Conservation (phyloP, 2,329 filamentous ascomycete species). For the Colletotrichum sp. region DNA sequence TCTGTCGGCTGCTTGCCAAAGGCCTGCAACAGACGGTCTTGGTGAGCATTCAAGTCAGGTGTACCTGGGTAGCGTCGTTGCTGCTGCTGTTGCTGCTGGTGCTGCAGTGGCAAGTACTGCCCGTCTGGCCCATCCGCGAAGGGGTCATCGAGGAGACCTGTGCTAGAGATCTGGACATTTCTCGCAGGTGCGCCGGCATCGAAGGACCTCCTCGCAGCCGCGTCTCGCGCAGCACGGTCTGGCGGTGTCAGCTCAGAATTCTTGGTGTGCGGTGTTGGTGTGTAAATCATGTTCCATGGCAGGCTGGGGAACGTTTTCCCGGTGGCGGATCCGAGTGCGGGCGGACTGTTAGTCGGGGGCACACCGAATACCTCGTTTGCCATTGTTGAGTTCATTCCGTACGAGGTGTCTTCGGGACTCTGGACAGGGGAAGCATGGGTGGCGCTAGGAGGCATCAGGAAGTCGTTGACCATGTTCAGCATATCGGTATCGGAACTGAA, state of each 20-base stretch:
- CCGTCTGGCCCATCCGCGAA: slow-evolving; percentile 24
- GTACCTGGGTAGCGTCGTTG: neutral
- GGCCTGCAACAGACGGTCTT: slow-evolving; percentile 39
- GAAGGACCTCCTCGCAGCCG: slow-evolving; percentile 12
- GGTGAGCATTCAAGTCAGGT: slow-evolving; percentile 28
- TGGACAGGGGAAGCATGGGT: slow-evolving; percentile 36
- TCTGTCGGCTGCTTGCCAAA: slow-evolving; percentile 27
- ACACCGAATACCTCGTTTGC: slow-evolving; percentile 56
- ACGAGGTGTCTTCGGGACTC: slow-evolving; percentile 49
- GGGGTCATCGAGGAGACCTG: slow-evolving; percentile 31
- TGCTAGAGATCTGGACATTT: neutral
- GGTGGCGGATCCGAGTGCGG: slow-evolving; percentile 34
- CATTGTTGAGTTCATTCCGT: slow-evolving; percentile 59
- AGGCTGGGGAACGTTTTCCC: slow-evolving; percentile 45
- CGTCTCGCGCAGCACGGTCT: slow-evolving; percentile 8
- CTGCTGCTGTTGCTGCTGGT: neutral
- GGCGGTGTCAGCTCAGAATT: slow-evolving; percentile 18
- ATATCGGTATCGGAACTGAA: slow-evolving; percentile 39
- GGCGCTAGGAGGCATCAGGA: slow-evolving; percentile 51
- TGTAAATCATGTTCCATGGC: slow-evolving; percentile 57
- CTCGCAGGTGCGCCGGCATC: neutral
- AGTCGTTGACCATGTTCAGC: slow-evolving; percentile 53
- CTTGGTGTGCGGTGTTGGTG: slow-evolving; percentile 16
- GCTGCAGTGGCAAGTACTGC: neutral
- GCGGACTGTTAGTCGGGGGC: slow-evolving; percentile 36